Base-by-base conservation (phyloP, 768 basidiomycete species). In the Serendipita indica region DNA sequence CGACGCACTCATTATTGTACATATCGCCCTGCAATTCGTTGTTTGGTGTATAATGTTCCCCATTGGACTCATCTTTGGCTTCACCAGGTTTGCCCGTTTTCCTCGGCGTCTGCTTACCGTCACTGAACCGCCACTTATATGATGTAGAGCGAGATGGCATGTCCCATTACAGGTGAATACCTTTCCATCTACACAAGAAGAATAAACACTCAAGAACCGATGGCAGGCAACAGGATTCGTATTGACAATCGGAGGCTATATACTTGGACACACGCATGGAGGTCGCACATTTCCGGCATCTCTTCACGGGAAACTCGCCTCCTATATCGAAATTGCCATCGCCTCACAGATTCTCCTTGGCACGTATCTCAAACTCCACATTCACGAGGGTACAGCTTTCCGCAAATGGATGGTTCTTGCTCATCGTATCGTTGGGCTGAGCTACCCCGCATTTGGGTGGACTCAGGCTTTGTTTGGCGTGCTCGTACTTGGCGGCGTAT, bases 21-120 rank as follows among this genome's bases (percentile, higher is more conserved):
- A 94, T 67, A 90, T 92, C 57, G 73, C 75, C 32, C 68, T 94
- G 12, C 92, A 96, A 64, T 79, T 77, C 2, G 64, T 76, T 5
- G 81, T 87, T 3, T 94, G 92, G 92, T 89, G 89, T 2, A 64
- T 94, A 2, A 66, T 91, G 32, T 96, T 94, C 66, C 92, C 92
- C 0, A 74, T 82, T 4, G 92, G 73, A 3, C 73, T 74, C 72
- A 66, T 75, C 3, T 64, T 74, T 3, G 73, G 73, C 28, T 56
- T 74, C 25, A 65, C 66, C 25, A 69, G 70, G 69, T 69, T 20
- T 65, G 61, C 16, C 16, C 16, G 3, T 27, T 57, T 14, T 32
- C 2, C 28, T 39, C 49, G 10, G 25, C 33, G 28, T 4, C 16
- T 34, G 25, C 3, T 33, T n/a, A 3, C 22, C 33, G 18, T 56